Evolutionary conservation across 108 stramenopile species (phyloP).

Genomic region (Cyclotella cryptica): DNA sequence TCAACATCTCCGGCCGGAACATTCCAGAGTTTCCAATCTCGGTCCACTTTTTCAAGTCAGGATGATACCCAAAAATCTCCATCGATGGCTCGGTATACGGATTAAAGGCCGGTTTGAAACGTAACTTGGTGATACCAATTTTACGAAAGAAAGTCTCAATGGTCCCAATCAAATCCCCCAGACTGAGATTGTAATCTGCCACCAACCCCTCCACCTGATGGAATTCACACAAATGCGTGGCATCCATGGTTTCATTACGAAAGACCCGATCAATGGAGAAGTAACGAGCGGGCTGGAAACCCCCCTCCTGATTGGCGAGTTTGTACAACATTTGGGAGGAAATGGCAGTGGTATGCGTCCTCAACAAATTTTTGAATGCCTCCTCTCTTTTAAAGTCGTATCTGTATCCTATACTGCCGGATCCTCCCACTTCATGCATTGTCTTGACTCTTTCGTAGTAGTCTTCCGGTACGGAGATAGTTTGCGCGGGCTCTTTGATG

Average conservation of each 20-base stretch:
- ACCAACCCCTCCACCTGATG: constrained; percentile 99
- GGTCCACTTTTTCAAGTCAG: constrained; percentile 99
- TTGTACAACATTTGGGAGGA: constrained; percentile 97
- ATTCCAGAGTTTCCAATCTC: constrained; percentile 99
- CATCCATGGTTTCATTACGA: constrained; percentile 99
- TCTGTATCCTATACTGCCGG: constrained; percentile 96
- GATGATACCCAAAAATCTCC: constrained; percentile 99
- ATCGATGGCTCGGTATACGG: constrained; percentile 99
- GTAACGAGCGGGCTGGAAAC: constrained; percentile 96
- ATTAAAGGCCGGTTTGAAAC: constrained; percentile 99
- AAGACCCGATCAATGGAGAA: constrained; percentile 99
- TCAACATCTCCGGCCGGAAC: constrained; percentile 99
- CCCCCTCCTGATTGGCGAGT: constrained; percentile 95
- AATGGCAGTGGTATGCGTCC: constrained; percentile 99
- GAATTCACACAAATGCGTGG: constrained; percentile 99
- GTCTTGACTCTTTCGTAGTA: constrained; percentile 97
- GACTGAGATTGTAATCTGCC: constrained; percentile 96
- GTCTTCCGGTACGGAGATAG: constrained; percentile 91
- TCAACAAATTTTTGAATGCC: constrained; percentile 96
- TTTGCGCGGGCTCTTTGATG: constrained; percentile 93
- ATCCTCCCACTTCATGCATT: constrained; percentile 97
- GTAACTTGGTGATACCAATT: constrained; percentile 98
- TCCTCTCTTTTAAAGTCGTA: constrained; percentile 95
- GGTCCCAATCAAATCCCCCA: constrained; percentile 98
- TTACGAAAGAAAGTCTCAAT: constrained; percentile 99